Percentiles rank a stretch among this genome's conserved stretches.
Conservation (phyloP, 345 rosid species). For the Eucalyptus coolabah region DNA sequence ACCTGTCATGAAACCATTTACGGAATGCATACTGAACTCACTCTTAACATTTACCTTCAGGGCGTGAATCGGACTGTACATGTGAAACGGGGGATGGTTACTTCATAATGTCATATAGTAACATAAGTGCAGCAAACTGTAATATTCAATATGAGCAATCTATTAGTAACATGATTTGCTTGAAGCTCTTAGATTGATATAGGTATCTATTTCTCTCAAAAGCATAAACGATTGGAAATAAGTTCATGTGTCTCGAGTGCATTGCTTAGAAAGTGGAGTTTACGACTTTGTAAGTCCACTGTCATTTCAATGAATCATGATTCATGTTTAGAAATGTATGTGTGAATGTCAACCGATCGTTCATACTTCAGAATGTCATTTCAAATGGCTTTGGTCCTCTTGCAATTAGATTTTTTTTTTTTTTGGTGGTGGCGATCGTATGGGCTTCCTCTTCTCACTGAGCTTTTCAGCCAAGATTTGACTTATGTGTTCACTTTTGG, state of each 20-base stretch:
- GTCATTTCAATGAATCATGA: not conserved
- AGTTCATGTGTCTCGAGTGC: not conserved
- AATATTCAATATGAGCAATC: not conserved
- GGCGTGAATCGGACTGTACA: not conserved
- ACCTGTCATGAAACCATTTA: not conserved
- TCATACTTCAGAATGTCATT: not conserved
- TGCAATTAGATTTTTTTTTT: not conserved
- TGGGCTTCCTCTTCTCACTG: not conserved
- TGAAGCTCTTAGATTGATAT: not conserved
- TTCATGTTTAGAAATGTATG: not conserved
- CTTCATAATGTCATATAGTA: not conserved
- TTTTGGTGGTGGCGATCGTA: not conserved
- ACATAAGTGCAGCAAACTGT: not conserved
- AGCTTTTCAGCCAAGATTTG: not conserved
- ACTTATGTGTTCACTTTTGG: not conserved
- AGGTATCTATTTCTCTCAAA: not conserved
- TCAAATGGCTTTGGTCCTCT: not conserved
- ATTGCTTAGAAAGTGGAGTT: not conserved
- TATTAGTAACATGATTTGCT: not conserved
- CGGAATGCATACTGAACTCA: not conserved
- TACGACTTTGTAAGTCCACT: not conserved
- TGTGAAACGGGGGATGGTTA: not conserved
- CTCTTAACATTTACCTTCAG: not conserved
- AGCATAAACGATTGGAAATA: not conserved
- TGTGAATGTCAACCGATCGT: not conserved